These are phyloP conservation scores for Suaeda aralocaspica DNA, from an alignment of 148 eudicot species.

Conservation along the genomic window DNA sequence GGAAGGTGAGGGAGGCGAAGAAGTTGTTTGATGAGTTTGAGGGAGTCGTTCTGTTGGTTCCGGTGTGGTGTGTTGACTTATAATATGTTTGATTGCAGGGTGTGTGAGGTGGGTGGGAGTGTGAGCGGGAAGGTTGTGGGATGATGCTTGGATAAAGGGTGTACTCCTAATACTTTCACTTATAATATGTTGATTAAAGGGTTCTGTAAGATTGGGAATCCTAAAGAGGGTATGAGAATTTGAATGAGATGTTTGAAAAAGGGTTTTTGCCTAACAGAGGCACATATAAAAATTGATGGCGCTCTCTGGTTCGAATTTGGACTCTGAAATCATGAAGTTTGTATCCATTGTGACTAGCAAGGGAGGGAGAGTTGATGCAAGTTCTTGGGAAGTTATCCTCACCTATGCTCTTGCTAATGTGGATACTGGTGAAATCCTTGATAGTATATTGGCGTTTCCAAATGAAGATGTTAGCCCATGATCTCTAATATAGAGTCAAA, in stretches of 20 bases:
- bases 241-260: conserved; percentile 74
- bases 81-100: conserved; percentile 64
- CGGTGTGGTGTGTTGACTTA: conserved; percentile 65
- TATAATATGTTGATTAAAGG: conserved; percentile 75
- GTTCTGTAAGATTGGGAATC: conserved; percentile 70
- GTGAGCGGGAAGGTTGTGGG: conserved; percentile 85
- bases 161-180: conserved; percentile 64
- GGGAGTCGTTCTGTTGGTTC: conserved; percentile 59
- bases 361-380: conserved; percentile 37
- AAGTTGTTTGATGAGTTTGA: conserved; percentile 76
- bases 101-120: conserved; percentile 83
- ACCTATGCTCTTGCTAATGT: conserved; percentile 31
- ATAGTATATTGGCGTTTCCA: conserved; percentile 16
- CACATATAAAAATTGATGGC: conserved; percentile 57
- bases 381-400: conserved; percentile 47
- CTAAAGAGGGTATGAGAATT: conserved; percentile 60
- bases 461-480: conserved; percentile 2
- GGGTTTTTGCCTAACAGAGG: conserved; percentile 53
- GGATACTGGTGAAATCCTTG: conserved; percentile 26
- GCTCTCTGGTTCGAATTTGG: conserved; percentile 38
- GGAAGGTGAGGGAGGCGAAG: conserved; percentile 62
- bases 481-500: neutral
- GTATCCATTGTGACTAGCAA: conserved; percentile 33
- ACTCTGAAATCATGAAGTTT: conserved; percentile 37
- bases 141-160: conserved; percentile 72